Evolutionary conservation across 208 protist genomes (phyloP), one percentile per base, ranked within the genome.

Genomic region (Kentomonas sorsogonicus): DNA sequence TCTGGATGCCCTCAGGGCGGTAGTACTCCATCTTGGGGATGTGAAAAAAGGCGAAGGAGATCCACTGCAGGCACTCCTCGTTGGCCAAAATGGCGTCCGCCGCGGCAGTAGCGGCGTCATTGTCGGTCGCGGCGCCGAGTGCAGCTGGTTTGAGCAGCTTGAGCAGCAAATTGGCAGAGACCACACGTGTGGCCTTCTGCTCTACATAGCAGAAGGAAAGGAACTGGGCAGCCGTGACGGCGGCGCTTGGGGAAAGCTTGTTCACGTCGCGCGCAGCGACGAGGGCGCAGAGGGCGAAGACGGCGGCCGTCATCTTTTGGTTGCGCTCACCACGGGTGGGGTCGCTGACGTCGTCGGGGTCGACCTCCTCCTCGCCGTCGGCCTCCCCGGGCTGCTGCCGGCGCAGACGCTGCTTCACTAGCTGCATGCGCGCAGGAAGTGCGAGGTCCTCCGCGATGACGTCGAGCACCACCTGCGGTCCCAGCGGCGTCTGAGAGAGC

Each of bases 11-110:
- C 74, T 94, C 84, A 1, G 88, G 88, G 15, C 88, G 79, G 67
- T 79, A 89, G 75, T 94, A 94, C 66, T 91, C 84, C 55, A 94
- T 51, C 62, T 86, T 90, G 31, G 88, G 88, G 65, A 86, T 89
- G 62, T 78, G 77, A 41, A 94, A 94, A 63, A 94, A 94, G 63
- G 88, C 83, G 56, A 85, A 86, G 9, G 69, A 76, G 31, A 79
- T 38, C 85, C 88, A 94, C 65, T 81, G 60, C 52, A 88, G 34
- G 10, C 80, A 66, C 16, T 78, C 72, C 20, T 79, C 69, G 50
- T 79, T 69, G 27, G 58, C 52, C 22, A 87, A 72, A 22, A 86
- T 41, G 4, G 29, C 36, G 10, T 70, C 55, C 56, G 72, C 55
- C 6, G 34, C 20, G 26, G 66, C 16, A n/a, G n/a, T n/a, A n/a